phyloP scores from a whole-genome alignment of 2,329 filamentous ascomycete species.

The Juglanconis juglandina region DNA sequence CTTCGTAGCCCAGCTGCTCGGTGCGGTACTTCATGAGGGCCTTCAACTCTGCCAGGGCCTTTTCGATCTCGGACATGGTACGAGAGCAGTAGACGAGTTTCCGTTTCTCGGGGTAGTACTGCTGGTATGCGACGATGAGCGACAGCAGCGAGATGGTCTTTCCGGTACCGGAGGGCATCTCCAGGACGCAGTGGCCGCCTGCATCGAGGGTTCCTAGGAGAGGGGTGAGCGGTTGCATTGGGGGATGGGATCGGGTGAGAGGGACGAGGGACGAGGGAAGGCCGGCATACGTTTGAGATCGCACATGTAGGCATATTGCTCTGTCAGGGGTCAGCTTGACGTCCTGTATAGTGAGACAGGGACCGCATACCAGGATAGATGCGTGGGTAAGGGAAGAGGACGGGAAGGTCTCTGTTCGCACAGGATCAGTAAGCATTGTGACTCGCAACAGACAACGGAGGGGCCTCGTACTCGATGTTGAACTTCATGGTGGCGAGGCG shows the following conservation, averaged over 20 bases:
- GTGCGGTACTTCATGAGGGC: constrained; percentile 92
- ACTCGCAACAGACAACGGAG: background rate
- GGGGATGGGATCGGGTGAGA: too few species aligned
- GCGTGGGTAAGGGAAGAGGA: constrained; percentile 57
- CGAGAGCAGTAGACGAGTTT: constrained; percentile 99
- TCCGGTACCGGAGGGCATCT: constrained; percentile 98
- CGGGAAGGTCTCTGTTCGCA: constrained; percentile 46
- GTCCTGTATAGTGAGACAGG: constrained; percentile 8
- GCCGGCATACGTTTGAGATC: constrained; percentile 50
- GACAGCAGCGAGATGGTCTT: constrained; percentile 96
- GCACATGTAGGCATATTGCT: constrained; percentile 61
- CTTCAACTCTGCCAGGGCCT: constrained; percentile 87
- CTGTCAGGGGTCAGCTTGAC: constrained; percentile 26
- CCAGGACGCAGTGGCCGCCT: constrained; percentile 90
- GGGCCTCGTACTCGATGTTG: constrained; percentile 43
- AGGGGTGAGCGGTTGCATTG: constrained; percentile 12
- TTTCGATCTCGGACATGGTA: constrained; percentile 99
- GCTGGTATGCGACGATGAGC: constrained; percentile 94
- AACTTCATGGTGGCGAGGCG: constrained; percentile 42
- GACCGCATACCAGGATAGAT: constrained; percentile 45
- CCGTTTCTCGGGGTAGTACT: constrained; percentile 84
- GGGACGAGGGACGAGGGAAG: background rate
- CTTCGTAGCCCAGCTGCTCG: constrained; percentile 81
- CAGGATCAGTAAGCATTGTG: constrained; percentile 10
- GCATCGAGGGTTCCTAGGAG: constrained; percentile 73